Conservation (phyloP, 371 early-diverging fungal genomes). For the Mucor velutinosus region DNA sequence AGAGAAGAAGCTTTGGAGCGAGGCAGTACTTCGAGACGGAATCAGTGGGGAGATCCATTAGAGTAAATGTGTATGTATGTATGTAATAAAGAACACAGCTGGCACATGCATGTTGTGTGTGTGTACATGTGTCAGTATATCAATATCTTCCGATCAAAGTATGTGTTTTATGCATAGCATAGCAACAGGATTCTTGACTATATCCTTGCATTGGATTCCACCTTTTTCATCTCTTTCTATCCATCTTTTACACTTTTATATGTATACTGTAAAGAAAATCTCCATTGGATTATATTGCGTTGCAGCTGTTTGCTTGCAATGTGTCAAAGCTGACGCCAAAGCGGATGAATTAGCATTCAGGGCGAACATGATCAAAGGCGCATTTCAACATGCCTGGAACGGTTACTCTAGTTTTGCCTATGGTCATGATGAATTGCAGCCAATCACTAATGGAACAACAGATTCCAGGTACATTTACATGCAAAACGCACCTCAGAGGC, state of each 20-base stretch:
- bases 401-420: conserved; percentile 70
- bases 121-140: too few species aligned
- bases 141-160: conserved; percentile 10
- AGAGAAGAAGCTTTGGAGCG: conserved; percentile 42
- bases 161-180: conserved; percentile 4
- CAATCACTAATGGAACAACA: conserved; percentile 40
- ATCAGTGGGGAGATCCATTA: conserved; percentile 46
- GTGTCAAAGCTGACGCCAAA: neutral
- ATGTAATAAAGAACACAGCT: conserved; percentile 3
- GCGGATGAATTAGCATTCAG: neutral
- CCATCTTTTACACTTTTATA: neutral
- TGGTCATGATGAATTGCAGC: conserved; percentile 63
- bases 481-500: neutral
- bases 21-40: conserved; percentile 19
- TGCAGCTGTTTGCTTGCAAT: neutral
- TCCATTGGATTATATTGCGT: neutral
- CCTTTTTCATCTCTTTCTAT: neutral
- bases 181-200: neutral
- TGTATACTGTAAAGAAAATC: conserved; percentile 12
- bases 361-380: conserved; percentile 39
- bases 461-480: conserved; percentile 67
- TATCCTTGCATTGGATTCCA: neutral
- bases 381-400: conserved; percentile 75
- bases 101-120: neutral
- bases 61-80: conserved; percentile 9